Conservation (phyloP, 2,329 filamentous ascomycete genomes). For the Botryotinia convoluta region DNA sequence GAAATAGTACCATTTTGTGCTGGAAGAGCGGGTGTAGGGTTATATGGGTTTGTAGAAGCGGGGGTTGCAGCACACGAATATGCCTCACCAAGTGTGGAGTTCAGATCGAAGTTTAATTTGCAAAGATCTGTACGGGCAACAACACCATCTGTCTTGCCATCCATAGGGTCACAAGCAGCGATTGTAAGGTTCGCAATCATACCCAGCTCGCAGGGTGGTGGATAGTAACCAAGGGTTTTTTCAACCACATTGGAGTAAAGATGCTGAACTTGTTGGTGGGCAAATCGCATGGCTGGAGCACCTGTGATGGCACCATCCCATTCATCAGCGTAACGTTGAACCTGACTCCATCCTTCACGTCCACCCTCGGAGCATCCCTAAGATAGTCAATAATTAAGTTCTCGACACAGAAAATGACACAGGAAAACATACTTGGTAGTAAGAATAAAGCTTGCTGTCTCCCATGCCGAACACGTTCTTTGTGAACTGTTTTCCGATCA, state of each 20-base stretch:
- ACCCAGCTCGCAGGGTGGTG: constrained; percentile 46
- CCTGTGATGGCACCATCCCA: constrained; percentile 48
- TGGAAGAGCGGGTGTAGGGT: constrained; percentile 22
- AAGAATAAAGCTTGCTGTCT: constrained; percentile 25
- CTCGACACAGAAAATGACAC: neutral
- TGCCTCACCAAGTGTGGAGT: constrained; percentile 44
- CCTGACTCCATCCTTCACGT: constrained; percentile 48
- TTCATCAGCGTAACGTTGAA: constrained; percentile 42
- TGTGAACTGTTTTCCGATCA: constrained; percentile 46
- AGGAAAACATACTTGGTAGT: constrained; percentile 35
- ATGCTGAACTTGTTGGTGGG: constrained; percentile 47
- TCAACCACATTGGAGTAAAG: constrained; percentile 42
- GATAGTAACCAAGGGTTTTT: constrained; percentile 43
- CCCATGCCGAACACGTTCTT: constrained; percentile 42
- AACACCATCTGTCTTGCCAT: constrained; percentile 55
- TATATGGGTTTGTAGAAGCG: neutral
- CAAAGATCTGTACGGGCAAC: constrained; percentile 50
- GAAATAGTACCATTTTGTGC: constrained; percentile 29
- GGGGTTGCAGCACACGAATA: constrained; percentile 44
- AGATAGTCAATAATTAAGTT: neutral
- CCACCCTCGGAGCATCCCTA: constrained; percentile 47
- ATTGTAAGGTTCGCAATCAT: constrained; percentile 55
- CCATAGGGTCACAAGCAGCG: constrained; percentile 52
- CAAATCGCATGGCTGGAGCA: constrained; percentile 48
- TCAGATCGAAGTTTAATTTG: constrained; percentile 47